Conservation (phyloP, 345 rosid species). For the Hibiscus syriacus region DNA sequence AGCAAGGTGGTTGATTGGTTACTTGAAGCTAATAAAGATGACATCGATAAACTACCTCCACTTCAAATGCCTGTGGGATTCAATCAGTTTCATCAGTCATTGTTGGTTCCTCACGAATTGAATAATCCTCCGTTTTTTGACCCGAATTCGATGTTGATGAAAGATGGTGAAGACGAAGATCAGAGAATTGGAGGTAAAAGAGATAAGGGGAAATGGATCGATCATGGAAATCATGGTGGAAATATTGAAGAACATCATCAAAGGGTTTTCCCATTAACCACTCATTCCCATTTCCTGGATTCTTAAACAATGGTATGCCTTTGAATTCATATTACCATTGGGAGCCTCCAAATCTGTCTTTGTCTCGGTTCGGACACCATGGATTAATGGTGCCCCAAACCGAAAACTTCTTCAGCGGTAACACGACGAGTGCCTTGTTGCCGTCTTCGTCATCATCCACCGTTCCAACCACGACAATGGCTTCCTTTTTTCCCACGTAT, state of each 20-base stretch:
- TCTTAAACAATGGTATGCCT: constrained; percentile 26
- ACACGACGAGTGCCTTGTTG: constrained; percentile 4
- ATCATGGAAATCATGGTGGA: constrained; percentile 27
- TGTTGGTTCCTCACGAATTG: constrained; percentile 20
- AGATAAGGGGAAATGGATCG: constrained; percentile 58
- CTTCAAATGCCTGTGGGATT: constrained; percentile 70
- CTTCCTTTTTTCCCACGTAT: constrained; percentile 51
- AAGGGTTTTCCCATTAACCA: constrained; percentile 33
- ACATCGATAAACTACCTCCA: constrained; percentile 85
- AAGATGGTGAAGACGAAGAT: constrained; percentile 12
- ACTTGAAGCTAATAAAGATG: constrained; percentile 62
- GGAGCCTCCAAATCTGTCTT: constrained; percentile 60
- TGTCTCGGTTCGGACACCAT: constrained; percentile 61
- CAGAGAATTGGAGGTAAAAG: constrained; percentile 10
- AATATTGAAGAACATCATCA: constrained; percentile 27
- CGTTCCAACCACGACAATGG: constrained; percentile 27
- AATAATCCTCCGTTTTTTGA: constrained; percentile 27
- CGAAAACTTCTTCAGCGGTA: constrained; percentile 27
- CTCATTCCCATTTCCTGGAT: constrained; percentile 30
- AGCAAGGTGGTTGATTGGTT: constrained; percentile 95
- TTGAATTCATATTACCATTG: constrained; percentile 43
- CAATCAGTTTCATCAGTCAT: constrained; percentile 60
- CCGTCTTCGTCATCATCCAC: constrained; percentile 26
- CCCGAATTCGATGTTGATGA: constrained; percentile 16
- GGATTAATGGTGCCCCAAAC: constrained; percentile 38